Evolutionary conservation across 1,284 basidiomycete species (phyloP).

Genomic region (Sparassis latifolia): DNA sequence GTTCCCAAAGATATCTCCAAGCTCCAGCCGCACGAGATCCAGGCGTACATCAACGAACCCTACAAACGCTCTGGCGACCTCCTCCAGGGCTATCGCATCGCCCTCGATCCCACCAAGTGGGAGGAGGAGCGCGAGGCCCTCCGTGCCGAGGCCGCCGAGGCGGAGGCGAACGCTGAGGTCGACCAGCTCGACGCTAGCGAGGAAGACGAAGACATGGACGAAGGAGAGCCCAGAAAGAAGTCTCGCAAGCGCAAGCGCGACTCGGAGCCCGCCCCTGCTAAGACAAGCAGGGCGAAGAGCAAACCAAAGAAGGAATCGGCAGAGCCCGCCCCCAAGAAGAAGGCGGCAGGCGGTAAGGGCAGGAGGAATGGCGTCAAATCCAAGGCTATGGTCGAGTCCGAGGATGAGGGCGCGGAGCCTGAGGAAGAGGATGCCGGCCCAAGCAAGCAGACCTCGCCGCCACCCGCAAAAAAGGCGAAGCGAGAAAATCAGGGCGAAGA

Average conservation of each 20-base stretch:
- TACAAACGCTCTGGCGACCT: constrained; percentile 75
- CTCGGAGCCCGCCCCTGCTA: constrained; percentile 30
- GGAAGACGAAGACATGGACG: constrained; percentile 49
- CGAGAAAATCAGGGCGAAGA: constrained; percentile 59
- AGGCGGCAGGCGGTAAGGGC: constrained; percentile 34
- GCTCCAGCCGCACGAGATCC: constrained; percentile 77
- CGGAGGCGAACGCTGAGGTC: constrained; percentile 58
- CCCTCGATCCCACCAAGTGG: constrained; percentile 78
- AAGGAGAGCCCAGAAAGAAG: constrained; percentile 32
- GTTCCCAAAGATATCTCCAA: constrained; percentile 76
- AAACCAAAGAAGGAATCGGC: constrained; percentile 58
- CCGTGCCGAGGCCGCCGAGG: constrained; percentile 42
- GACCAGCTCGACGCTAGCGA: constrained; percentile 63
- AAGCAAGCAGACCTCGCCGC: constrained; percentile 51
- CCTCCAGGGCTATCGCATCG: constrained; percentile 75
- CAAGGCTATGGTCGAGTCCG: constrained; percentile 64
- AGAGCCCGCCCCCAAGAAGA: constrained; percentile 34
- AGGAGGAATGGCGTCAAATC: constrained; percentile 60
- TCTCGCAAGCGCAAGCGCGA: constrained; percentile 47
- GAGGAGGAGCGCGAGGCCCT: constrained; percentile 48
- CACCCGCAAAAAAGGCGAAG: constrained; percentile 62
- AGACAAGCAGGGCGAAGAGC: constrained; percentile 33
- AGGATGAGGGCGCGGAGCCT: constrained; percentile 54
- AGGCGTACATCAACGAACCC: constrained; percentile 72
- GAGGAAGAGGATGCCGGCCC: constrained; percentile 39